Evolutionary conservation across 1,284 basidiomycete genomes (phyloP).

Genomic region (Ceratobasidium sp.): DNA sequence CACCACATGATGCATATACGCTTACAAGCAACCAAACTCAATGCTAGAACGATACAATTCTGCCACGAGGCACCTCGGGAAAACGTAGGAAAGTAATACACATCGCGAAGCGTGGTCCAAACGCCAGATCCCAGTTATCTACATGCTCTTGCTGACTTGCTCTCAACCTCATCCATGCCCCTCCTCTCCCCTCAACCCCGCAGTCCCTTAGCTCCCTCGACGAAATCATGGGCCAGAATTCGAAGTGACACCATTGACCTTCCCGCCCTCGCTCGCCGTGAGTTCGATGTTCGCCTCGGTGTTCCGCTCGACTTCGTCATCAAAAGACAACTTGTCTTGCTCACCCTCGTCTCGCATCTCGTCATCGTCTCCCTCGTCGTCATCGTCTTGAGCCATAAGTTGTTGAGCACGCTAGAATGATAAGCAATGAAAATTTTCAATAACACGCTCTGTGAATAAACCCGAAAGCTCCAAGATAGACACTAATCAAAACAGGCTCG

Average conservation of each 20-base stretch:
- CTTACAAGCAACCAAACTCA: constrained; percentile 21
- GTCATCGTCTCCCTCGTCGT: constrained; percentile 56
- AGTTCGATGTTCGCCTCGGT: constrained; percentile 38
- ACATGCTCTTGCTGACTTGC: not conserved
- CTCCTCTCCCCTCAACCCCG: not conserved
- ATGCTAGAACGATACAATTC: constrained; percentile 21
- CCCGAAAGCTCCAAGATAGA: constrained; percentile 32
- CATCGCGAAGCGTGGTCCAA: constrained; percentile 3
- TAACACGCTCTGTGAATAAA: constrained; percentile 8
- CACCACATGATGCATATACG: constrained; percentile 36
- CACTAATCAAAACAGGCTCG: constrained; percentile 28
- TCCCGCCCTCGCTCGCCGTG: constrained; percentile 2
- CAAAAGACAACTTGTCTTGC: constrained; percentile 45
- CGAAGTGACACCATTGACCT: constrained; percentile 23
- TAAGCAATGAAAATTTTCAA: constrained; percentile 38
- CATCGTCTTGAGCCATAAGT: constrained; percentile 74
- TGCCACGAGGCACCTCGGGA: constrained; percentile 36
- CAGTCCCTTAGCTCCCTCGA: not conserved
- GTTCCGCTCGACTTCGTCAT: constrained; percentile 37
- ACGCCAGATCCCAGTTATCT: constrained; percentile 10
- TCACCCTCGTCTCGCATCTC: constrained; percentile 50
- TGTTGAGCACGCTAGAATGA: constrained; percentile 66
- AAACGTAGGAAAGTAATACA: constrained; percentile 8
- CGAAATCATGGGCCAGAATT: constrained; percentile 14
- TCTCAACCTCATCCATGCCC: constrained; percentile 7